phyloP scores from a whole-genome alignment of 208 protist species.

The Leishmania tropica region DNA sequence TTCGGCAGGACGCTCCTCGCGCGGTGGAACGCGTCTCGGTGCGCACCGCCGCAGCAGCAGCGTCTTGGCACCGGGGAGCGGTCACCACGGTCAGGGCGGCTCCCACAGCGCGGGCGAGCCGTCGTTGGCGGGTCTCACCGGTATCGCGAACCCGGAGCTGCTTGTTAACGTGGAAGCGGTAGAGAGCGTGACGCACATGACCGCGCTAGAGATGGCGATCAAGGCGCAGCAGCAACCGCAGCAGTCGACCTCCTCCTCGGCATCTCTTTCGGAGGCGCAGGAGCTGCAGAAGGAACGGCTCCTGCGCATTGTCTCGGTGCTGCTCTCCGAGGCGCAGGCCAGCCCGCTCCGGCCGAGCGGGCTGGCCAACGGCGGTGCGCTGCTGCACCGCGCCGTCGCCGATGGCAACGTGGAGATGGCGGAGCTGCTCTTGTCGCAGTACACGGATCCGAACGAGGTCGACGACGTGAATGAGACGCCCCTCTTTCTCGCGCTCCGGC shows the following conservation, averaged over 20 bases:
- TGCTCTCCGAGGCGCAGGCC: conserved; percentile 59
- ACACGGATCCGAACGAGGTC: conserved; percentile 66
- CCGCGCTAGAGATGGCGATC: conserved; percentile 78
- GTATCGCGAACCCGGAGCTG: conserved; percentile 13
- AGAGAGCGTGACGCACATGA: conserved; percentile 38
- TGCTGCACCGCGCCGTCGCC: conserved; percentile 62
- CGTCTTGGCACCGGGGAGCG: not conserved
- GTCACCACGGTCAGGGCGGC: not conserved
- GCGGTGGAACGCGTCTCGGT: conserved; percentile 11
- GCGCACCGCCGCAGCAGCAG: conserved; percentile 5
- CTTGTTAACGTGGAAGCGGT: conserved; percentile 67
- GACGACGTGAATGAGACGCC: conserved; percentile 70
- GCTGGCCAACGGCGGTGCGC: conserved; percentile 48
- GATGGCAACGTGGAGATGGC: conserved; percentile 40
- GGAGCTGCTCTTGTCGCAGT: conserved; percentile 62
- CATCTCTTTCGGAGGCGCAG: not conserved
- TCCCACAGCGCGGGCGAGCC: not conserved
- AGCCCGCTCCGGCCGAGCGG: conserved; percentile 47
- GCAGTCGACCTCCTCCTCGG: not conserved
- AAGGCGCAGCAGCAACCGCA: conserved; percentile 21
- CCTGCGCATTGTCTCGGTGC: conserved; percentile 37
- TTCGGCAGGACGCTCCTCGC: conserved; percentile 3
- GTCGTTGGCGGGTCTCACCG: not conserved
- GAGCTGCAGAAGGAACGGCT: not conserved
- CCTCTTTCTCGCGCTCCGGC: conserved; percentile 51